These are phyloP conservation scores for Colletotrichum spaethianum DNA, from an alignment of 2,329 filamentous ascomycete species.

Conservation along the genomic window DNA sequence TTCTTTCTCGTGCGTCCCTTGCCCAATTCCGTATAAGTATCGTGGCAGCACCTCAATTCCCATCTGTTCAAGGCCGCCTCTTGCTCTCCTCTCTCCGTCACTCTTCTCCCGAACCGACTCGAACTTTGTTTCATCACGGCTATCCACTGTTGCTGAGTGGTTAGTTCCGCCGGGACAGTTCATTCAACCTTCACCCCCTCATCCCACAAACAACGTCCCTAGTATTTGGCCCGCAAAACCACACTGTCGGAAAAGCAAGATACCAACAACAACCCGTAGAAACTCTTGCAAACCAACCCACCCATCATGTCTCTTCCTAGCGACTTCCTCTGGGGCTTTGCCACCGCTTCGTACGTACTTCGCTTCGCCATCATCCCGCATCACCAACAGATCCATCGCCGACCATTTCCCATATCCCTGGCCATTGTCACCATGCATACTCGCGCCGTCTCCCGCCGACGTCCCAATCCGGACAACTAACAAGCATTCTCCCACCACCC, in stretches of 20 bases:
- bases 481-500: slow-evolving; percentile 28
- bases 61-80: background rate
- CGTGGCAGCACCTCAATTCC: slow-evolving; percentile 19
- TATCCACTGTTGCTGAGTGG: slow-evolving; percentile 17
- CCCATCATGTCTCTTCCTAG: slow-evolving; percentile 71
- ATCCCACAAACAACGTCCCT: background rate
- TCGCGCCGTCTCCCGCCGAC: slow-evolving; percentile 21
- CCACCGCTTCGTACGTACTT: slow-evolving; percentile 77
- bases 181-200: background rate
- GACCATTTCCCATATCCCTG: slow-evolving; percentile 13
- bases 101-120: slow-evolving; percentile 6
- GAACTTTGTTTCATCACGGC: background rate
- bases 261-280: background rate
- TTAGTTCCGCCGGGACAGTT: slow-evolving; percentile 8
- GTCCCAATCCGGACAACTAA: slow-evolving; percentile 34
- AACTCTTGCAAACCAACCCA: background rate
- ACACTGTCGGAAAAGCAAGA: background rate
- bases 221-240: background rate
- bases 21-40: slow-evolving; percentile 35
- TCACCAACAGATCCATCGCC: background rate
- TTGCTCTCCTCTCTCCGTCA: slow-evolving; percentile 25
- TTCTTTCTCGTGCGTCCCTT: background rate
- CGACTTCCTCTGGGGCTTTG: slow-evolving; percentile 86
- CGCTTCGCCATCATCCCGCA: slow-evolving; percentile 1
- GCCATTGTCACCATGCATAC: slow-evolving; percentile 23